These are phyloP conservation scores for Penicillium pancosmium DNA, from an alignment of 495 filamentous ascomycete genomes.

Conservation along the genomic window DNA sequence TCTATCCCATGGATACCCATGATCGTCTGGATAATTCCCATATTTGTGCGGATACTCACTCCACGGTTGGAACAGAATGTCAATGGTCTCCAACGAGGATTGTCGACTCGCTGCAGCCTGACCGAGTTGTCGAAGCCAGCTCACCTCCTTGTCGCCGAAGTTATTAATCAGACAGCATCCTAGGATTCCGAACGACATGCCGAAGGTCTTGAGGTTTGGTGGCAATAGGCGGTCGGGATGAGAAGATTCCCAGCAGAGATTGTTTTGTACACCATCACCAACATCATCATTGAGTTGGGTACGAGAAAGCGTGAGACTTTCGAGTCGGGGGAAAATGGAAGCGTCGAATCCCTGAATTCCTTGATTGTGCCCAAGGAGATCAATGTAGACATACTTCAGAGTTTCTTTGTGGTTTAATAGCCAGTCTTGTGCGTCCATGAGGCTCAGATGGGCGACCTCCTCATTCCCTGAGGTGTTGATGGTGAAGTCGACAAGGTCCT, in stretches of 20 bases:
- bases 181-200: conserved; percentile 12
- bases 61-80: conserved; percentile 8
- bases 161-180: conserved; percentile 17
- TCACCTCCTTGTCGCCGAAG: conserved; percentile 11
- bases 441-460: conserved; percentile 5
- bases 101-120: conserved; percentile 5
- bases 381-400: conserved; percentile 9
- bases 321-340: conserved; percentile 6
- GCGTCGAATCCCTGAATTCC: conserved; percentile 6
- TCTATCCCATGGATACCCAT: conserved; percentile 16
- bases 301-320: conserved; percentile 11
- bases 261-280: not conserved
- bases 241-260: conserved; percentile 10
- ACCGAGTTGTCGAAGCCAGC: conserved; percentile 7
- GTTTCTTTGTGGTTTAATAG: conserved; percentile 14
- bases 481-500: conserved; percentile 9
- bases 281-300: conserved; percentile 14
- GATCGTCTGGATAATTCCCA: conserved; percentile 10
- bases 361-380: conserved; percentile 7
- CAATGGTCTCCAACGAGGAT: conserved; percentile 4
- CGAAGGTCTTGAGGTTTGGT: conserved; percentile 9
- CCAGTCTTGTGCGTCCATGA: conserved; percentile 7
- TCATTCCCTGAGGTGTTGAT: conserved; percentile 13
- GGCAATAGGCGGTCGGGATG: conserved; percentile 7
- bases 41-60: conserved; percentile 10